Evolutionary conservation across 441 rosid species (phyloP).

Genomic region (Raphanus hybrid): DNA sequence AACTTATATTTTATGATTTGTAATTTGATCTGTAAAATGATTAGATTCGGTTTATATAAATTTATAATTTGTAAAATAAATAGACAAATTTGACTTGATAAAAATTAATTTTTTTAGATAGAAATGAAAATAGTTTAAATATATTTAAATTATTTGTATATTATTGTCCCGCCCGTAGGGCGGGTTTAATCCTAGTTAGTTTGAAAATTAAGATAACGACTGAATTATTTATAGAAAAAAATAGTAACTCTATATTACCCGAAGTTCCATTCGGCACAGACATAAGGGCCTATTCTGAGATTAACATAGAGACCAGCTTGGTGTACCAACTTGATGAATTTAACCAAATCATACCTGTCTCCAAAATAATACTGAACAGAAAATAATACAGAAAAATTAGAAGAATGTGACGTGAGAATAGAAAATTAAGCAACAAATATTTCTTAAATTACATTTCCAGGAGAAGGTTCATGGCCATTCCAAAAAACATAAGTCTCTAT

Average conservation of each 20-base stretch:
- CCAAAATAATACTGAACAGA: constrained; percentile 57
- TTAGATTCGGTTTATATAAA: too few relatives aligned
- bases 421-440: background rate
- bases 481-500: constrained; percentile 74
- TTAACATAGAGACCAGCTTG: constrained; percentile 71
- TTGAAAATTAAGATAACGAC: background rate
- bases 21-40: too few relatives aligned
- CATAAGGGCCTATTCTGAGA: constrained; percentile 75
- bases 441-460: constrained; percentile 52
- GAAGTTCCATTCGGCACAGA: constrained; percentile 67
- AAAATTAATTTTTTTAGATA: too few relatives aligned
- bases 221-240: background rate
- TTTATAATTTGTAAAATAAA: too few relatives aligned
- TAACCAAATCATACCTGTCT: constrained; percentile 67
- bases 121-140: too few relatives aligned
- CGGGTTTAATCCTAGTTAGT: background rate
- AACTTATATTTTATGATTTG: too few relatives aligned
- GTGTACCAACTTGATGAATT: constrained; percentile 61
- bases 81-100: too few relatives aligned
- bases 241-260: constrained; percentile 44
- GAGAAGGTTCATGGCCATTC: constrained; percentile 80
- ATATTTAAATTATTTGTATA: too few relatives aligned
- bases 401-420: constrained; percentile 18
- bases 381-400: background rate
- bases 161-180: too few relatives aligned